Evolutionary conservation across 495 filamentous ascomycete species (phyloP).

Genomic region (Podospora comata): DNA sequence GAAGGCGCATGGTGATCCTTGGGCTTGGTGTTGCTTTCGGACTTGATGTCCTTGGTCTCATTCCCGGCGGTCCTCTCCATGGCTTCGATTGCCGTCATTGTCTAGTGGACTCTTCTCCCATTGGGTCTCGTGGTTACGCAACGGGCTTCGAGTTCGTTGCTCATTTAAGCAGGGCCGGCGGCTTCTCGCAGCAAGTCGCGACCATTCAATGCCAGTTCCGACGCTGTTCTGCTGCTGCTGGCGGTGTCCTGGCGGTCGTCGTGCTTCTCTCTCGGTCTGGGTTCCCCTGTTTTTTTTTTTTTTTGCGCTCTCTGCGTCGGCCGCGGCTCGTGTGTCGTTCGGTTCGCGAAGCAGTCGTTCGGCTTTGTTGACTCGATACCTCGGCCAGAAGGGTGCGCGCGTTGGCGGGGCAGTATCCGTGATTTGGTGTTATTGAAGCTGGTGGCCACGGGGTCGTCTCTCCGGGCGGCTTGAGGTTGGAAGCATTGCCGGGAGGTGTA

Average conservation of each 20-base stretch:
- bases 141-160: conserved; percentile 46
- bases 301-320: conserved; percentile 4
- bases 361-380: neutral
- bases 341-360: neutral
- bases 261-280: conserved; percentile 11
- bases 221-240: conserved; percentile 13
- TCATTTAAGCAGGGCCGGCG: conserved; percentile 47
- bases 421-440: conserved; percentile 6
- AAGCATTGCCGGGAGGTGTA: conserved; percentile 13
- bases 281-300: conserved; percentile 2
- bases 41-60: conserved; percentile 50
- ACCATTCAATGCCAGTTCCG: conserved; percentile 36
- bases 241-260: neutral
- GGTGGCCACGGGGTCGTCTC: conserved; percentile 1
- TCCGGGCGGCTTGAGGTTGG: conserved; percentile 13
- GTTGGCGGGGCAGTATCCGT: neutral
- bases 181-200: conserved; percentile 45
- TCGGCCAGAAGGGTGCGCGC: conserved; percentile 4
- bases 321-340: neutral
- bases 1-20: conserved; percentile 44
- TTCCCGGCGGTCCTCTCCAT: conserved; percentile 49
- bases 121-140: conserved; percentile 52
- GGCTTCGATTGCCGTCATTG: conserved; percentile 40
- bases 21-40: conserved; percentile 45
- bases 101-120: conserved; percentile 42